Conservation (phyloP, 495 filamentous ascomycete species). For the Aspergillus biplanus region DNA sequence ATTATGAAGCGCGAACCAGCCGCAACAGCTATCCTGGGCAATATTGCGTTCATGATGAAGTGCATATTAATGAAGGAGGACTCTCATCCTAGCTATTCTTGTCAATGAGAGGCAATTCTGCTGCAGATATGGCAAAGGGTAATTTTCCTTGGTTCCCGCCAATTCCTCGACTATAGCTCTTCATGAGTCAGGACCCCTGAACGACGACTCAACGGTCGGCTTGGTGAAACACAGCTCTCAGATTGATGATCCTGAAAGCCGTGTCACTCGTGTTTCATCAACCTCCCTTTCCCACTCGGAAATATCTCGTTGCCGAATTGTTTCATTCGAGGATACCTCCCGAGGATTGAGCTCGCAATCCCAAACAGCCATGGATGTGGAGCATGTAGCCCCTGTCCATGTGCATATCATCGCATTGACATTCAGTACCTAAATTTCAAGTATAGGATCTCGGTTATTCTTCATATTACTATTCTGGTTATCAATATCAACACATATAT, state of each 20-base stretch:
- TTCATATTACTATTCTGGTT: not conserved
- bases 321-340: conserved; percentile 3
- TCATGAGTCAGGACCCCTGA: conserved; percentile 5
- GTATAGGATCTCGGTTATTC: too few relatives aligned
- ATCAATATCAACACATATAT: not conserved
- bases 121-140: not conserved
- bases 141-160: not conserved
- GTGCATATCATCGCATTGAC: not conserved
- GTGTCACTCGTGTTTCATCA: not conserved
- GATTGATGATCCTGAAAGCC: conserved; percentile 7
- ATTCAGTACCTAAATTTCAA: not conserved
- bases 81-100: too few relatives aligned
- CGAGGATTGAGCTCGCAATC: not conserved
- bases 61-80: too few relatives aligned
- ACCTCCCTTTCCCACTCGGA: not conserved
- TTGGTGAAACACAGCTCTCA: conserved; percentile 12
- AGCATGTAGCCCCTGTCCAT: not conserved
- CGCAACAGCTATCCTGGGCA: not conserved
- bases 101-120: too few relatives aligned
- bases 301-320: conserved; percentile 7
- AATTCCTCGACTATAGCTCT: not conserved
- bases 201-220: not conserved
- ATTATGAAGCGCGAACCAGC: conserved; percentile 17
- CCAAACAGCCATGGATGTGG: not conserved
- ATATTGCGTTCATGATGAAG: too few relatives aligned